phyloP scores from a whole-genome alignment of 2,329 filamentous ascomycete species.

The Penicillium sp. region DNA sequence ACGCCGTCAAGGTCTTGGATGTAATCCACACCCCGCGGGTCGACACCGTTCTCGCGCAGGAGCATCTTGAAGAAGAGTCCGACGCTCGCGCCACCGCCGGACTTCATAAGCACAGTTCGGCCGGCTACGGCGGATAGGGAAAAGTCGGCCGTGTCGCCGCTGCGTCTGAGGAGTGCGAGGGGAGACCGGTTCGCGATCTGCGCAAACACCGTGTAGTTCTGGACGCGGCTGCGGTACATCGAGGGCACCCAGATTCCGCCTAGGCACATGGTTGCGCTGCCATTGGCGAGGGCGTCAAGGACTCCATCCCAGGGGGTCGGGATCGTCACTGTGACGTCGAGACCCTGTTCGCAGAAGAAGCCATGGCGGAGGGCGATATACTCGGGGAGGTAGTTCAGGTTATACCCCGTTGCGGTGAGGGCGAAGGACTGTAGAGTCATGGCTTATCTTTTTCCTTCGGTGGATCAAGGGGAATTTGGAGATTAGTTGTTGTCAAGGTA shows the following conservation, averaged over 20 bases:
- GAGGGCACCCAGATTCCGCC: background rate
- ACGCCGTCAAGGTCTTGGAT: background rate
- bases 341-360: background rate
- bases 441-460: conserved; percentile 13
- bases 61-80: background rate
- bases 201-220: background rate
- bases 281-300: background rate
- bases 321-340: background rate
- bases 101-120: background rate
- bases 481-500: no score
- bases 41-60: background rate
- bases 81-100: background rate
- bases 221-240: background rate
- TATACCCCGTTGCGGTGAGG: background rate
- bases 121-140: background rate
- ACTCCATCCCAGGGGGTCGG: background rate
- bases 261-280: background rate
- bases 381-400: background rate
- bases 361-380: background rate
- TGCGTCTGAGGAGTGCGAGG: background rate
- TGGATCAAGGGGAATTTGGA: no score
- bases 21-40: background rate
- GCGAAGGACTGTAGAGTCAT: no score
- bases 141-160: background rate
- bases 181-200: background rate